Evolutionary conservation across 495 filamentous ascomycete species (phyloP).

Genomic region (Lasiosphaeria hispida): DNA sequence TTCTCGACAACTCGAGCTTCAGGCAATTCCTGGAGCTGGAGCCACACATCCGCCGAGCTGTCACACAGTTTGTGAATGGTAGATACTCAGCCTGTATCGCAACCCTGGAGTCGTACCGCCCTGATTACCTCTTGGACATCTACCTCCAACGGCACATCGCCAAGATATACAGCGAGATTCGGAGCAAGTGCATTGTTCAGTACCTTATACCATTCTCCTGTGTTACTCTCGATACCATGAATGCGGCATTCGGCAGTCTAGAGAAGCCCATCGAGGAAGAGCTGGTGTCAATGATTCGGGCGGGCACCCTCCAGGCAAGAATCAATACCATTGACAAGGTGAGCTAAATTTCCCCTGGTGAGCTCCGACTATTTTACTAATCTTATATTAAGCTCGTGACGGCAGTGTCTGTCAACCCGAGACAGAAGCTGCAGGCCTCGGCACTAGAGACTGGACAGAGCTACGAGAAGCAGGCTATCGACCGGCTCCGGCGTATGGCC

Average conservation of each 20-base stretch:
- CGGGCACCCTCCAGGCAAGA: conserved; percentile 67
- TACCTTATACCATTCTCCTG: conserved; percentile 81
- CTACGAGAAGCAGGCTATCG: conserved; percentile 70
- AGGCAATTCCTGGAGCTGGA: conserved; percentile 87
- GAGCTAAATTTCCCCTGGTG: conserved; percentile 17
- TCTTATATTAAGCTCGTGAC: conserved; percentile 56
- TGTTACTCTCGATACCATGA: conserved; percentile 68
- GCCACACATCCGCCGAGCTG: conserved; percentile 88
- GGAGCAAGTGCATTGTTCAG: conserved; percentile 88
- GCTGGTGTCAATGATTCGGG: conserved; percentile 71
- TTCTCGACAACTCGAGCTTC: conserved; percentile 78
- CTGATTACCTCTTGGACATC: conserved; percentile 87
- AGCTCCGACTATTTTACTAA: neutral
- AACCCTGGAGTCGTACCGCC: conserved; percentile 74
- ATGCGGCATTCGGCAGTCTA: conserved; percentile 57
- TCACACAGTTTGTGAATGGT: conserved; percentile 80
- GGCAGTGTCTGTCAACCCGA: conserved; percentile 61
- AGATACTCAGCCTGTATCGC: conserved; percentile 81
- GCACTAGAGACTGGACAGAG: conserved; percentile 64
- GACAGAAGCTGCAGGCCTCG: conserved; percentile 63
- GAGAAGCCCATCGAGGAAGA: conserved; percentile 68
- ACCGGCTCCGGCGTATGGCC: conserved; percentile 72
- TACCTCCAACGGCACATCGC: conserved; percentile 75
- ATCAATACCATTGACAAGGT: conserved; percentile 81
- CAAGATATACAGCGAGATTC: conserved; percentile 67